phyloP scores from a whole-genome alignment of 2,329 filamentous ascomycete species.

The Nemania sp. region DNA sequence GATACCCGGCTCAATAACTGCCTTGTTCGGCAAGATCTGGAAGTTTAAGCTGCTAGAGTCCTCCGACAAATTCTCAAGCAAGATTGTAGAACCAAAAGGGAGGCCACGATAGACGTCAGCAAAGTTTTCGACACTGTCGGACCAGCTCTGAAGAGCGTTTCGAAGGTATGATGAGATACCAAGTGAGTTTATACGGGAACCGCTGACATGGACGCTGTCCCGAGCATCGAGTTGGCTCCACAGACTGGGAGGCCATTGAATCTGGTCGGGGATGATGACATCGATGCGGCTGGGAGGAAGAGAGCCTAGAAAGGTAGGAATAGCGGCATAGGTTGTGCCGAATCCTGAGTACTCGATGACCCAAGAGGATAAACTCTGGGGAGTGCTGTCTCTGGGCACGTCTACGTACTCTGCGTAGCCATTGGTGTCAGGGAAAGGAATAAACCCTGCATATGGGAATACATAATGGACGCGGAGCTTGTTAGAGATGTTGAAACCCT shows the following conservation, averaged over 20 bases:
- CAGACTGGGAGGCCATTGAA: slow-evolving; percentile 17
- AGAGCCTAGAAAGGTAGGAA: slow-evolving; percentile 17
- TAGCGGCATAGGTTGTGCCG: slow-evolving; percentile 15
- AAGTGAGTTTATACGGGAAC: slow-evolving; percentile 15
- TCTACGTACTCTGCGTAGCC: slow-evolving; percentile 18
- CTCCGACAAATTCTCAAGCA: slow-evolving; percentile 18
- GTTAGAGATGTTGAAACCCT: slow-evolving; percentile 15
- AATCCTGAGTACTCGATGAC: slow-evolving; percentile 16
- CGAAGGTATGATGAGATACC: slow-evolving; percentile 23
- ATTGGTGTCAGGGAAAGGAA: slow-evolving; percentile 20
- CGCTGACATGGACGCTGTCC: slow-evolving; percentile 14
- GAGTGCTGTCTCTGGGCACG: slow-evolving; percentile 20
- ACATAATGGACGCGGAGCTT: slow-evolving; percentile 18
- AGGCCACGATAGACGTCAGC: slow-evolving; percentile 18
- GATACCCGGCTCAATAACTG: slow-evolving; percentile 3
- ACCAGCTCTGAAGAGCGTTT: slow-evolving; percentile 15
- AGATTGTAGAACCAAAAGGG: slow-evolving; percentile 22
- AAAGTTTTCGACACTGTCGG: slow-evolving; percentile 16
- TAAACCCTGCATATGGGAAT: slow-evolving; percentile 12
- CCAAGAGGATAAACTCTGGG: slow-evolving; percentile 17
- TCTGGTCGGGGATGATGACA: slow-evolving; percentile 23
- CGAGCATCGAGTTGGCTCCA: slow-evolving; percentile 22
- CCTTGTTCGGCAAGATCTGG: slow-evolving; percentile 18
- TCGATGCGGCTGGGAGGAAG: slow-evolving; percentile 19
- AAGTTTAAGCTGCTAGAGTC: slow-evolving; percentile 8